These are phyloP conservation scores for Tilletia setariae DNA, from an alignment of 1,284 basidiomycete genomes.

Conservation along the genomic window DNA sequence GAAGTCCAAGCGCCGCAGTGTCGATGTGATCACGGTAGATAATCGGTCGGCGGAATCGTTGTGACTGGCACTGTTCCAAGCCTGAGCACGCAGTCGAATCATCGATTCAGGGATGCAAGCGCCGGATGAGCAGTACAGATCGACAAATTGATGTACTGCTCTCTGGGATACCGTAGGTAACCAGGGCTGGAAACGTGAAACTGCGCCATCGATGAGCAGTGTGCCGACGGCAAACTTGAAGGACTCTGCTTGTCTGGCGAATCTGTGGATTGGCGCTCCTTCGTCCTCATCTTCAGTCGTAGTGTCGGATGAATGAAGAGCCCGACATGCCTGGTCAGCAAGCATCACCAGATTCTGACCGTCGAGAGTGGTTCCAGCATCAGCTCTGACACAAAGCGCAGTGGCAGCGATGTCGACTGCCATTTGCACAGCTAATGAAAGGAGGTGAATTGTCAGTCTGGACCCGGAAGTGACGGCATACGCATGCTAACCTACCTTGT, in stretches of 20 bases:
- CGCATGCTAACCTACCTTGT: neutral
- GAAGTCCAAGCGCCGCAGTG: neutral
- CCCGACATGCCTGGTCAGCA: too few species aligned
- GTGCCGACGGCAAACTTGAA: neutral
- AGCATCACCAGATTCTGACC: too few species aligned
- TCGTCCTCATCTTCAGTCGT: neutral
- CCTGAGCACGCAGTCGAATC: neutral
- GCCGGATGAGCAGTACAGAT: neutral
- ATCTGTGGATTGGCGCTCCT: neutral
- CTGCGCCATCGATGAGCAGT: neutral
- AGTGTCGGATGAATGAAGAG: too few species aligned
- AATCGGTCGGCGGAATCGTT: too few species aligned
- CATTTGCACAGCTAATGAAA: neutral
- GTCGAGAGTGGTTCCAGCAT: too few species aligned
- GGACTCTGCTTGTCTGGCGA: slow-evolving; percentile 1
- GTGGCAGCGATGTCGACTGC: neutral
- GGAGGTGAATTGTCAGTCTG: neutral
- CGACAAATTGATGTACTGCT: neutral
- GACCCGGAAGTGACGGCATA: neutral
- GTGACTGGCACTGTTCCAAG: neutral
- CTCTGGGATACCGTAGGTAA: too few species aligned
- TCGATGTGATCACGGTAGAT: neutral
- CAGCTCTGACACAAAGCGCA: too few species aligned
- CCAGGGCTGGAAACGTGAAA: neutral
- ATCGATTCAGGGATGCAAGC: neutral